Evolutionary conservation across 2,329 filamentous ascomycete genomes (phyloP).

Genomic region (Aspergillus sp.): DNA sequence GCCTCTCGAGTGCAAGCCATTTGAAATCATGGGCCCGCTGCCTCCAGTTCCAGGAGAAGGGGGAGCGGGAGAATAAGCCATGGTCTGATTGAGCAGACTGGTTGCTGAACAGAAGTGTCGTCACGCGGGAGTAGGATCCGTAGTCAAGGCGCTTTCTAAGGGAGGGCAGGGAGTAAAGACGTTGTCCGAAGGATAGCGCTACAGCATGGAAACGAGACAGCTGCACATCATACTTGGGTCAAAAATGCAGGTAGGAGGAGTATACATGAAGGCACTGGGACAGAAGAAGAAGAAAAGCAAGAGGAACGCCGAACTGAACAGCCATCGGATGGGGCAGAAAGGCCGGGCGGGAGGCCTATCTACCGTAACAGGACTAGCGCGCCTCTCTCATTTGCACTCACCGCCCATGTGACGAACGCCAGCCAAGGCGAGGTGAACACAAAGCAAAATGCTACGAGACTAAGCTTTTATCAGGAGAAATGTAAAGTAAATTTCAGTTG

Average conservation of each 20-base stretch:
- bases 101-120: slow-evolving; percentile 7
- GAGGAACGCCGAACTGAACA: neutral
- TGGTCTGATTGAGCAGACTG: slow-evolving; percentile 18
- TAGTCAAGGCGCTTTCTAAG: slow-evolving; percentile 6
- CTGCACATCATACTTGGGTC: slow-evolving; percentile 1
- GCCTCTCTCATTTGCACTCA: neutral
- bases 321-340: slow-evolving; percentile 6
- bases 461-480: neutral
- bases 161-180: slow-evolving; percentile 1
- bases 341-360: neutral
- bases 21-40: slow-evolving; percentile 18
- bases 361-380: neutral
- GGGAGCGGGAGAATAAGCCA: slow-evolving; percentile 43
- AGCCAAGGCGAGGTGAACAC: too few relatives aligned
- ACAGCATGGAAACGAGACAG: slow-evolving; percentile 3
- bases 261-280: slow-evolving; percentile 1
- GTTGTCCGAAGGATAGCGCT: neutral
- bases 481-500: neutral
- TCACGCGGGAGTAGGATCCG: slow-evolving; percentile 4
- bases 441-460: too few relatives aligned
- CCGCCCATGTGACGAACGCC: slow-evolving; percentile 5
- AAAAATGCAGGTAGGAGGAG: neutral
- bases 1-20: slow-evolving; percentile 24
- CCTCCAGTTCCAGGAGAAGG: slow-evolving; percentile 28
- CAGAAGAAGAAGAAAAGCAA: slow-evolving; percentile 1